A percentile compares a stretch with the other conserved stretches of the same genome.
Evolutionary conservation across 306 rosid genomes (phyloP).

Genomic region (Mimosa pudica): DNA sequence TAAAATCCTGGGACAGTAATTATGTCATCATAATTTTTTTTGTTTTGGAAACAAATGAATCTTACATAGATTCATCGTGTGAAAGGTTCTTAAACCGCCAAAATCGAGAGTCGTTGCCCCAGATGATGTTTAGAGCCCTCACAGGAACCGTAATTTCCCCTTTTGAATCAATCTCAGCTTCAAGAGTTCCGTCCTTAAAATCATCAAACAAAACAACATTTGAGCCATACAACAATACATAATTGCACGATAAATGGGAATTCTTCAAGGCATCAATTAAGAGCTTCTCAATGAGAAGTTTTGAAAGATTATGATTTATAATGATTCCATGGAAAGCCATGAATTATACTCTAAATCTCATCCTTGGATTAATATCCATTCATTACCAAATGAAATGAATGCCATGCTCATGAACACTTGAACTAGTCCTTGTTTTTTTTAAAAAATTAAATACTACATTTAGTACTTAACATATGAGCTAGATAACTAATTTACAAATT

Average conservation of each 20-base stretch:
- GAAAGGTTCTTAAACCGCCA: background rate
- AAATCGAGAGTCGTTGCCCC: conserved; percentile 13
- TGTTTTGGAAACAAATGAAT: background rate
- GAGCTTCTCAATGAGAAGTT: background rate
- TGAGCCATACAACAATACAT: background rate
- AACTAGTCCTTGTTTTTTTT: no score
- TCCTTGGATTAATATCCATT: background rate
- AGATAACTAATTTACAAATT: no score
- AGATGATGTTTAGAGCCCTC: conserved; percentile 4
- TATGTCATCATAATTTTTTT: no score
- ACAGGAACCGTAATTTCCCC: background rate
- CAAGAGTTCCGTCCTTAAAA: background rate
- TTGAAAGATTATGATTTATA: background rate
- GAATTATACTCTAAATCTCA: background rate
- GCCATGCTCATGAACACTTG: no score
- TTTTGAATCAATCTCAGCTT: background rate
- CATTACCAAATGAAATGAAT: no score
- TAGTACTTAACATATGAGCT: no score
- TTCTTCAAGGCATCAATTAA: background rate
- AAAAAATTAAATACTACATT: no score
- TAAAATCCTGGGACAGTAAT: background rate
- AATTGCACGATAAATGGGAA: background rate
- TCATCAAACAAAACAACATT: background rate
- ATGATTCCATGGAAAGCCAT: background rate
- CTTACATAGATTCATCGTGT: background rate